Conservation (phyloP, 176 grass and related monocot species). For the Paspalum notatum region DNA sequence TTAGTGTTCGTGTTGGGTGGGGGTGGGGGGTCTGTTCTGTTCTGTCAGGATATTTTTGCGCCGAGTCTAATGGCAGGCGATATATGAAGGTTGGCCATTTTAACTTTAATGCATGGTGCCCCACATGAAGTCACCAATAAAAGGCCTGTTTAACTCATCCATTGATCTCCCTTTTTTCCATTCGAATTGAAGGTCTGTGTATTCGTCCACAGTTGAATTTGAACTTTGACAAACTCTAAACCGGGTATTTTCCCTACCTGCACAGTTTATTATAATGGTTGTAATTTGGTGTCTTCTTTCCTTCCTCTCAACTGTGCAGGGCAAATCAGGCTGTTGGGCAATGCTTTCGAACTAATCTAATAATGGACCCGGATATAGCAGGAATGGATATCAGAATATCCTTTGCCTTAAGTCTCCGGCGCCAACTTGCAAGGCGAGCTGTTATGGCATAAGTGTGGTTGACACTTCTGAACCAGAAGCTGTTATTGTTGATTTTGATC, state of each 20-base stretch:
- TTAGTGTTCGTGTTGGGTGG: no score
- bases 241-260: neutral
- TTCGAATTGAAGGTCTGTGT: neutral
- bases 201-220: slow-evolving; percentile 9
- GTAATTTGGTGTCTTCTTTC: slow-evolving; percentile 16
- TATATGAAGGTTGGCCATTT: slow-evolving; percentile 2
- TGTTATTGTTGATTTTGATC: slow-evolving; percentile 47
- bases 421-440: slow-evolving; percentile 28
- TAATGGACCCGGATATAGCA: slow-evolving; percentile 30
- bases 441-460: slow-evolving; percentile 26
- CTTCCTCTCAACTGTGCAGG: slow-evolving; percentile 22
- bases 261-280: neutral
- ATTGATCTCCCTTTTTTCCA: slow-evolving; percentile 23
- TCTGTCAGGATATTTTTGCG: neutral
- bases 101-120: slow-evolving; percentile 12
- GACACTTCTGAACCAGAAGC: slow-evolving; percentile 43
- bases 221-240: slow-evolving; percentile 17
- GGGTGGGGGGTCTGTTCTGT: slow-evolving; percentile 5
- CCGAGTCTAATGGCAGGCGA: slow-evolving; percentile 3
- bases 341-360: slow-evolving; percentile 50
- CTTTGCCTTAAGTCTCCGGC: slow-evolving; percentile 50
- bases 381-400: slow-evolving; percentile 25
- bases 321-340: slow-evolving; percentile 33
- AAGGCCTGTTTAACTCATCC: neutral
- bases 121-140: slow-evolving; percentile 17